These are phyloP conservation scores for Castanea crenata DNA, from an alignment of 306 rosid genomes.

Conservation along the genomic window DNA sequence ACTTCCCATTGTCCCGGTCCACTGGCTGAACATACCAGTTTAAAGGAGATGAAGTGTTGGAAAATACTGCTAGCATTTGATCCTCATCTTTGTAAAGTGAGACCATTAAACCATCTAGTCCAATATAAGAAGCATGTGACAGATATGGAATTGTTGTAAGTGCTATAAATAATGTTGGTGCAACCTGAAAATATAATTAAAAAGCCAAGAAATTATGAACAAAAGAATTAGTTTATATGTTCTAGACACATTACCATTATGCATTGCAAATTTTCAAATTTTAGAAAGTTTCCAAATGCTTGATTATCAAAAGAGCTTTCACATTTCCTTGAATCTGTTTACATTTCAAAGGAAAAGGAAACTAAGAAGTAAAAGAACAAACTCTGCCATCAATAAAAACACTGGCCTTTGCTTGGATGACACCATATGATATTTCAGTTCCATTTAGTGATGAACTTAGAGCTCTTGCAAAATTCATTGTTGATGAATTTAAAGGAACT, in stretches of 20 bases:
- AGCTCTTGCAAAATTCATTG: slow-evolving; percentile 17
- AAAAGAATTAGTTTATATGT: too few relatives aligned
- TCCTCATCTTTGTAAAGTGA: slow-evolving; percentile 6
- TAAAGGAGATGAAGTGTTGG: slow-evolving; percentile 10
- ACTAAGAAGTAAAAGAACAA: too few relatives aligned
- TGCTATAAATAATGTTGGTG: slow-evolving; percentile 18
- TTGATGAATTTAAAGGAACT: slow-evolving; percentile 6
- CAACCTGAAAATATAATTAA: slow-evolving; percentile 22
- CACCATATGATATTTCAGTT: slow-evolving; percentile 9
- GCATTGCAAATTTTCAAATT: too few relatives aligned
- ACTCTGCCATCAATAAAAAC: too few relatives aligned
- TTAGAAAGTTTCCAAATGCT: too few relatives aligned
- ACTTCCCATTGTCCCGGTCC: slow-evolving; percentile 16
- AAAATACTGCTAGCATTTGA: slow-evolving; percentile 12
- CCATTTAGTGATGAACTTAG: slow-evolving; percentile 16
- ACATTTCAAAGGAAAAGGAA: too few relatives aligned
- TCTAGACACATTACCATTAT: too few relatives aligned
- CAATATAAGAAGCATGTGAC: slow-evolving; percentile 24
- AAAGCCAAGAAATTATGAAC: neutral
- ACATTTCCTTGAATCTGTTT: too few relatives aligned
- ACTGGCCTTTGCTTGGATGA: slow-evolving; percentile 19
- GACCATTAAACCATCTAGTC: slow-evolving; percentile 13
- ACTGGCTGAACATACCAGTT: slow-evolving; percentile 13
- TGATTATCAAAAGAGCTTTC: too few relatives aligned
- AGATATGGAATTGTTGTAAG: slow-evolving; percentile 19